Evolutionary conservation across 1,139 yeast genomes (phyloP).

Genomic region (Scheffersomyces segobiensis): DNA sequence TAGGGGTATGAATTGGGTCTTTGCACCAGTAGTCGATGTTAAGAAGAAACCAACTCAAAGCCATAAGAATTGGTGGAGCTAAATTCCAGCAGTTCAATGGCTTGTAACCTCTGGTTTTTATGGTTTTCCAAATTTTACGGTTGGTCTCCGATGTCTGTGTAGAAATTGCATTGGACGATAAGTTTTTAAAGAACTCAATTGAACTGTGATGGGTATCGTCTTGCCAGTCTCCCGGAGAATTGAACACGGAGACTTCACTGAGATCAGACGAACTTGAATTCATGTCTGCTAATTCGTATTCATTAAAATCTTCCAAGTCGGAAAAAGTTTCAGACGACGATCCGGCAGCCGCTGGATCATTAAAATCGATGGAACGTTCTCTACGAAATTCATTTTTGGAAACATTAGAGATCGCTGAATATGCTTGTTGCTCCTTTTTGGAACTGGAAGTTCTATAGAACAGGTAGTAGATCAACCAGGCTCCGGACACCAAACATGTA

Average conservation of each 20-base stretch:
- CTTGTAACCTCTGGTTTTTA: constrained; percentile 8
- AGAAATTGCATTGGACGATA: constrained; percentile 6
- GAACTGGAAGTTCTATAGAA: constrained; percentile 8
- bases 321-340: neutral
- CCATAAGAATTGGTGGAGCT: constrained; percentile 31
- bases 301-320: constrained; percentile 1
- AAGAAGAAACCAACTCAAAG: constrained; percentile 38
- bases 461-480: constrained; percentile 13
- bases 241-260: neutral
- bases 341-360: neutral
- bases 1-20: constrained; percentile 26
- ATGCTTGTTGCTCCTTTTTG: no score
- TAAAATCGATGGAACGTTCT: neutral
- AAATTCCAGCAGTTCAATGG: constrained; percentile 23
- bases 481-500: constrained; percentile 9
- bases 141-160: constrained; percentile 7
- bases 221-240: constrained; percentile 13
- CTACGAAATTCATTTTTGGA: neutral
- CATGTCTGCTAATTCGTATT: neutral
- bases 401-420: neutral
- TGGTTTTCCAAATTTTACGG: constrained; percentile 4
- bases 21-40: constrained; percentile 41
- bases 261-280: neutral
- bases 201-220: constrained; percentile 8
- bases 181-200: constrained; percentile 6